phyloP scores from a whole-genome alignment of 371 early-diverging fungal genomes.

The Phascolomyces articulosus region DNA sequence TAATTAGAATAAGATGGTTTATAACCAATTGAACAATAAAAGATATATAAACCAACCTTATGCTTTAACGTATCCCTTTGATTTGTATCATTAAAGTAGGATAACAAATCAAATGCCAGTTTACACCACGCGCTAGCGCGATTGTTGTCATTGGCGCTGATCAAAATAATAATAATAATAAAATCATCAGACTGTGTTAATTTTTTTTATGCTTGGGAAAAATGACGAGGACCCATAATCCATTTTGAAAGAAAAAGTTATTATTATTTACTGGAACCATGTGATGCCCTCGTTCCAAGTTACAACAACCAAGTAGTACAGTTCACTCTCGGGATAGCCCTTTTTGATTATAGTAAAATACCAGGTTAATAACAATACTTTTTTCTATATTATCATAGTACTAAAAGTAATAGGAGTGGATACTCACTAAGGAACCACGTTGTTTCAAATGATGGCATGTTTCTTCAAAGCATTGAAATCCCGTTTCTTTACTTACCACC shows the following conservation, averaged over 20 bases:
- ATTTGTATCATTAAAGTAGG: background rate
- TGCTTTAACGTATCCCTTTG: background rate
- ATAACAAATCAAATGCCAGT: slow-evolving; percentile 5
- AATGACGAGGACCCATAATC: too few relatives aligned
- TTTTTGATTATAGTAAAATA: background rate
- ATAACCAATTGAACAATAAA: too few relatives aligned
- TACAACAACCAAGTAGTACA: slow-evolving; percentile 16
- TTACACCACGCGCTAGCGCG: slow-evolving; percentile 9
- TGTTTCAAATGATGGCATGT: slow-evolving; percentile 5
- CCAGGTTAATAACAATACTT: background rate
- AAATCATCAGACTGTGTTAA: slow-evolving; percentile 2
- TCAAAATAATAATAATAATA: background rate
- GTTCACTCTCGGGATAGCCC: slow-evolving; percentile 17
- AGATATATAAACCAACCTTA: background rate
- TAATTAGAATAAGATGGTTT: too few relatives aligned
- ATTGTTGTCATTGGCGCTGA: slow-evolving; percentile 8
- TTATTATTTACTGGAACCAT: slow-evolving; percentile 16
- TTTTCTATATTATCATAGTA: background rate
- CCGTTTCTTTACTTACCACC: slow-evolving; percentile 1
- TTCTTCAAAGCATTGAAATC: background rate
- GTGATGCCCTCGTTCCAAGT: slow-evolving; percentile 22
- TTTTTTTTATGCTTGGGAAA: too few relatives aligned
- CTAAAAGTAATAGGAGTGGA: too few relatives aligned
- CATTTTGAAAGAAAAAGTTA: background rate
- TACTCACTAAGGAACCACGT: too few relatives aligned